Evolutionary conservation across 768 basidiomycete species (phyloP), one percentile per base, ranked within the genome.

Genomic region (Tephrocybe sp.): DNA sequence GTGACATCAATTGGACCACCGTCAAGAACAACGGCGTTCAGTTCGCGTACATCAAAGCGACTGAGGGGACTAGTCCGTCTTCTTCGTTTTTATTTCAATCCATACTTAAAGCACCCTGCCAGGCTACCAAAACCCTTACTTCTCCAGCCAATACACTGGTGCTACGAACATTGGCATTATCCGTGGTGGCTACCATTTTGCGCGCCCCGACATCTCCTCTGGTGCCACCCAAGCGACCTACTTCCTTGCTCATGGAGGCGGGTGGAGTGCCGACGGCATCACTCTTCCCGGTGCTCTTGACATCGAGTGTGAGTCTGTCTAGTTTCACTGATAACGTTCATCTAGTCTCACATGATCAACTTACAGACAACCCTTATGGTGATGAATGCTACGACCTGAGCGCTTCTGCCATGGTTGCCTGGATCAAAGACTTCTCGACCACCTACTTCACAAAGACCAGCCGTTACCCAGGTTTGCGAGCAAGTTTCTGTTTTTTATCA

Each of bases 1-100:
- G 70, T 11, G 60, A 54, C 54, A 63, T 85, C 34, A 67, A 83
- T 61, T 85, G 81, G 81, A 66, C 59, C 34, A 68, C 72, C 2
- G 77, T 83, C 54, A 73, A 68, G 53, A 61, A 72, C 11, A 78
- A 78, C 52, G 83, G 80, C 3, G 62, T 83, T 30, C 50, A 68
- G 11, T 86, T 83, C 57, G 79, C 68, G 2, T 85, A 74, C 60
- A 84, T 86, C 74, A 86, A 85, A 61, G 84, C 83, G 8, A 86
- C 84, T 2, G 83, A 86, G 61, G 52, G 56, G 39, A 62, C 57
- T n/a, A 38, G 60, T 60, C 36, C 2, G 53, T 45, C 10, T 36
- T 22, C 16, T 19, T 11, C n/a, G 3, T 12, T 53, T 3, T 39
- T 22, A 20, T 11, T 14, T 14, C 1, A 12, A 19, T n/a, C 12